phyloP scores from a whole-genome alignment of 2,329 filamentous ascomycete genomes.

The Massarina eburnea region DNA sequence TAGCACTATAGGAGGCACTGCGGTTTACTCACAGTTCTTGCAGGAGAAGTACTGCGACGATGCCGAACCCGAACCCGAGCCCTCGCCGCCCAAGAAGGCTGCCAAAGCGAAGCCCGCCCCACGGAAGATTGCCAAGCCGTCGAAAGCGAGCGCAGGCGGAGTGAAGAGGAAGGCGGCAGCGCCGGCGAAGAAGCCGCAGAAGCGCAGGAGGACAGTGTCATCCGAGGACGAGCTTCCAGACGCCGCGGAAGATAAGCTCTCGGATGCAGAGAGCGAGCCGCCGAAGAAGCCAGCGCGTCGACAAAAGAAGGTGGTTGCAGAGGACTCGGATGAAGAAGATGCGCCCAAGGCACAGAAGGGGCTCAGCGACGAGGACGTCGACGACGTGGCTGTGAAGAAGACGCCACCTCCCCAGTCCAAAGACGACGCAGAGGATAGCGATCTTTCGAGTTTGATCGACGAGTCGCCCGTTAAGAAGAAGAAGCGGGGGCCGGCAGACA shows the following conservation, averaged over 20 bases:
- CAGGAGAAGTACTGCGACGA: conserved; percentile 34
- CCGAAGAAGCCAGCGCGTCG: conserved; percentile 26
- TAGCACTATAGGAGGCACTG: neutral
- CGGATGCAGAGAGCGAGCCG: conserved; percentile 29
- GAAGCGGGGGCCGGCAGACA: conserved; percentile 42
- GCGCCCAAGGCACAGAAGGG: conserved; percentile 16
- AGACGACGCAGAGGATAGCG: conserved; percentile 55
- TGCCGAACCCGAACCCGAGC: conserved; percentile 11
- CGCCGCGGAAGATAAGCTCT: conserved; percentile 22
- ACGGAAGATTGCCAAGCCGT: conserved; percentile 23
- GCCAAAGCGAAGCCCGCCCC: conserved; percentile 21
- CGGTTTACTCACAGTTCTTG: conserved; percentile 4
- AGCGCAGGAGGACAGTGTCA: conserved; percentile 28
- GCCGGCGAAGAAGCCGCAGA: conserved; percentile 32
- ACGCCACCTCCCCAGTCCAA: conserved; percentile 16
- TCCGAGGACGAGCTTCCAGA: conserved; percentile 36
- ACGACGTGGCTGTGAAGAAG: conserved; percentile 9
- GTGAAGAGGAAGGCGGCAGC: conserved; percentile 35
- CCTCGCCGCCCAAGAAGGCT: conserved; percentile 21
- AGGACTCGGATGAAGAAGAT: conserved; percentile 34
- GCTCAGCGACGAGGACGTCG: conserved; percentile 16
- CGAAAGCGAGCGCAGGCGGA: conserved; percentile 16
- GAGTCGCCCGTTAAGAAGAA: conserved; percentile 67
- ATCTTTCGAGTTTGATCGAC: conserved; percentile 77
- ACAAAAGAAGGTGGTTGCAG: conserved; percentile 27